Evolutionary conservation across 192 early-diverging fungal genomes (phyloP), one percentile per base, ranked within the genome.

Genomic region (Backusella circina): DNA sequence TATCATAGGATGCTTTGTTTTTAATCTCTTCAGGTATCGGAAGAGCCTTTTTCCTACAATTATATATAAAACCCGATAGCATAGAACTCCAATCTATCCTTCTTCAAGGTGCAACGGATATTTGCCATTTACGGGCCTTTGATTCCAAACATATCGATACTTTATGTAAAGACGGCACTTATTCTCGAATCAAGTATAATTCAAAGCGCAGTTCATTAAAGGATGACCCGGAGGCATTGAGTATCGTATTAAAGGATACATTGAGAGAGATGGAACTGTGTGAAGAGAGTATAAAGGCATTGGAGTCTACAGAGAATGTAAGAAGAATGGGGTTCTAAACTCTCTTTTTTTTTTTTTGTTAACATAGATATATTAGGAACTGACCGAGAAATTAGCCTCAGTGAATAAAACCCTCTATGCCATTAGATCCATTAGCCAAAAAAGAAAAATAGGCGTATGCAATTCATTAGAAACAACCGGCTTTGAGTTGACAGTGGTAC

Each of bases 341-440:
- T 65, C 6, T 31, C 61, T 65, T 21, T 23, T 21, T 10, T 31
- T 15, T 47, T 15, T 47, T 15, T 47, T 10, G 10, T 37, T 37
- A 37, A 37, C 51, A 57, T 57, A 15, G 2, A 4, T 5, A 1
- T 64, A 12, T 16, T 67, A 67, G 65, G 37, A 70, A 16, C 12
- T 70, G 8, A 70, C 28, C 47, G 23, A 41, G 31, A 47, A 16
- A 23, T 2, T 70, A 31, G 23, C 38, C 3, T 44, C 69, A 18
- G 39, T 41, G 10, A 70, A 70, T 70, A 37, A 44, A 41, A 70
- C 69, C 21, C 39, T 70, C 6, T 70, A 70, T 16, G 69, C 69
- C 13, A 41, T 70, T 30, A 15, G 26, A 30, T 10, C 10, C 21
- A 70, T 70, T 26, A 26, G 39, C 26, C 38, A 47, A 41, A 70